Evolutionary conservation across 2,329 filamentous ascomycete species (phyloP).

Genomic region (Paecilomyces niveus): DNA sequence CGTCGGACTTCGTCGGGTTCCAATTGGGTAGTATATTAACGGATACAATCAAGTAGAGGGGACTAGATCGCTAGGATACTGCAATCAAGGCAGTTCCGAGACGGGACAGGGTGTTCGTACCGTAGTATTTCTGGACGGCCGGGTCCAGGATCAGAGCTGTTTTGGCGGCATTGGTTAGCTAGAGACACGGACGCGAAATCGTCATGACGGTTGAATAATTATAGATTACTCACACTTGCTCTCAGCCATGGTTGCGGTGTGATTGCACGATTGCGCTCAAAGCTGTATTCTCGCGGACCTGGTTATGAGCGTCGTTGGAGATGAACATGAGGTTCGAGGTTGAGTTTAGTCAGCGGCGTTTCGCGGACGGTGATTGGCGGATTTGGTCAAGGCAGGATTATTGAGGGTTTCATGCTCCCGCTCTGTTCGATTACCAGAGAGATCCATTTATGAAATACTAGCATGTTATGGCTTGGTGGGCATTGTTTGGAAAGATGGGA

Average conservation of each 20-base stretch:
- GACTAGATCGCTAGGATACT: background rate
- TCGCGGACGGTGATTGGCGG: background rate
- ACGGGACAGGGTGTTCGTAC: conserved; percentile 28
- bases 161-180: background rate
- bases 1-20: background rate
- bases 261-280: background rate
- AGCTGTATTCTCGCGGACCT: background rate
- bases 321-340: background rate
- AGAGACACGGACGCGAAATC: background rate
- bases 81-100: conserved; percentile 5
- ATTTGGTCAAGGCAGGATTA: background rate
- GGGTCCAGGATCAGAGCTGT: conserved; percentile 38
- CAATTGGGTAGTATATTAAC: background rate
- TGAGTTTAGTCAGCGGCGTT: background rate
- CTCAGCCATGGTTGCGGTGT: background rate
- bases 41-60: background rate
- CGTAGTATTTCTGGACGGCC: conserved; percentile 44
- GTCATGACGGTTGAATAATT: background rate
- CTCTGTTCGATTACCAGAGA: too few species aligned
- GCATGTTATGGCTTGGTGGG: too few species aligned
- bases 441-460: too few species aligned
- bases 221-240: background rate
- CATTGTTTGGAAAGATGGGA: too few species aligned
- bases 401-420: background rate
- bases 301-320: background rate